Conservation (phyloP, 2,329 filamentous ascomycete species). For the Talaromyces sp. region DNA sequence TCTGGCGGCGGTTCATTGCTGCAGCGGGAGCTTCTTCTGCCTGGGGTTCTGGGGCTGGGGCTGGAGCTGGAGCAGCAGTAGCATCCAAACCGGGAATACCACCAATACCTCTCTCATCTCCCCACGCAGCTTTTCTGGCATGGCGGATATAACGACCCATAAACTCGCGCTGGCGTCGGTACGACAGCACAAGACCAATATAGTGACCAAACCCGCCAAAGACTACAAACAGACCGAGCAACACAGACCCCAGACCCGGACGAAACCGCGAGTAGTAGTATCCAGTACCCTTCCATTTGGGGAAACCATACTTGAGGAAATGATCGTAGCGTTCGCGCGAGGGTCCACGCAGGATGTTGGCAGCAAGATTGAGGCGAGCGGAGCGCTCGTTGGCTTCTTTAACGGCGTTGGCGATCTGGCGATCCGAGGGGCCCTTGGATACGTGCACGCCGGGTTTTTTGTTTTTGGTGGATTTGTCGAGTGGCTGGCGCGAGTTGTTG, state of each 20-base stretch:
- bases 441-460: conserved; percentile 61
- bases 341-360: conserved; percentile 77
- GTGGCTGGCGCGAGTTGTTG: conserved; percentile 56
- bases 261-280: conserved; percentile 97
- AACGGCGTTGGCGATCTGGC: conserved; percentile 71
- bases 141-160: conserved; percentile 88
- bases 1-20: conserved; percentile 78
- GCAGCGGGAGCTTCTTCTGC: conserved; percentile 48
- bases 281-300: conserved; percentile 91
- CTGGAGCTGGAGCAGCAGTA: conserved; percentile 11
- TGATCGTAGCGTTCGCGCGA: conserved; percentile 87
- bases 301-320: conserved; percentile 89
- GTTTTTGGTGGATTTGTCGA: conserved; percentile 46
- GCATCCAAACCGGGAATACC: conserved; percentile 64
- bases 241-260: conserved; percentile 79
- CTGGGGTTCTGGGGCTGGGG: conserved; percentile 36
- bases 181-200: conserved; percentile 75
- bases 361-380: conserved; percentile 76
- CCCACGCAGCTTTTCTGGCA: conserved; percentile 84
- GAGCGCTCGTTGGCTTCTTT: conserved; percentile 81
- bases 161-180: conserved; percentile 87
- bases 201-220: conserved; percentile 86
- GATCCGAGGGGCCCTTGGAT: conserved; percentile 65
- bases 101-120: conserved; percentile 64
- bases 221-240: conserved; percentile 75